These are phyloP conservation scores for Penicillium cinerascens DNA, from an alignment of 495 filamentous ascomycete species.

Conservation along the genomic window DNA sequence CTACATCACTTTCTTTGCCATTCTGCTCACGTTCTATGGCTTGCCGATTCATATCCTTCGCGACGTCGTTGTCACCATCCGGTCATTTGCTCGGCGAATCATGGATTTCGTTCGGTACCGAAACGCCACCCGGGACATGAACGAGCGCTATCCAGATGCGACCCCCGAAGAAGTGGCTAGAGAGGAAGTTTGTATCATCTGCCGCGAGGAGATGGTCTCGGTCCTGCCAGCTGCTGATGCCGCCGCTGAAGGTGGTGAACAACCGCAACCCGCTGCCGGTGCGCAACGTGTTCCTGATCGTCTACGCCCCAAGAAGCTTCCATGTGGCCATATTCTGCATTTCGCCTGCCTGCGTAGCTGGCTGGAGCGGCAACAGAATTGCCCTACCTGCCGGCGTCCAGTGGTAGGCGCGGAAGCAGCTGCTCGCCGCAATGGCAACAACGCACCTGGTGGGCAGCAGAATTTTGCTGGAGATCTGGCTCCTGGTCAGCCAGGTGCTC, in stretches of 20 bases:
- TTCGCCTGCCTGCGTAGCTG: conserved; percentile 92
- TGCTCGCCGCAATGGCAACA: conserved; percentile 23
- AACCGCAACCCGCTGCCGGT: conserved; percentile 9
- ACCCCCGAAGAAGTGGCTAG: conserved; percentile 77
- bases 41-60: conserved; percentile 94
- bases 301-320: conserved; percentile 87
- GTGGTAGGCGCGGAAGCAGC: conserved; percentile 48
- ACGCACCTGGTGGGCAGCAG: conserved; percentile 25
- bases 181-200: conserved; percentile 96
- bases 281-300: conserved; percentile 61
- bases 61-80: conserved; percentile 88
- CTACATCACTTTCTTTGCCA: conserved; percentile 87
- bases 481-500: conserved; percentile 29
- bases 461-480: conserved; percentile 24
- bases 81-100: conserved; percentile 85
- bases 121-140: conserved; percentile 88
- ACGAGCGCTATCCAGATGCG: conserved; percentile 85
- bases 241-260: conserved; percentile 32
- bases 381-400: conserved; percentile 86
- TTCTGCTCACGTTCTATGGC: conserved; percentile 89
- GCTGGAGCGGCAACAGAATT: conserved; percentile 97
- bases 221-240: conserved; percentile 47
- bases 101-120: conserved; percentile 84
- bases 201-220: conserved; percentile 89
- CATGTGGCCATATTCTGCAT: conserved; percentile 93